Percentiles rank a stretch among this genome's conserved stretches.
Evolutionary conservation across 164 flowering plant genomes (phyloP).

Genomic region (Magnolia changhungtana): DNA sequence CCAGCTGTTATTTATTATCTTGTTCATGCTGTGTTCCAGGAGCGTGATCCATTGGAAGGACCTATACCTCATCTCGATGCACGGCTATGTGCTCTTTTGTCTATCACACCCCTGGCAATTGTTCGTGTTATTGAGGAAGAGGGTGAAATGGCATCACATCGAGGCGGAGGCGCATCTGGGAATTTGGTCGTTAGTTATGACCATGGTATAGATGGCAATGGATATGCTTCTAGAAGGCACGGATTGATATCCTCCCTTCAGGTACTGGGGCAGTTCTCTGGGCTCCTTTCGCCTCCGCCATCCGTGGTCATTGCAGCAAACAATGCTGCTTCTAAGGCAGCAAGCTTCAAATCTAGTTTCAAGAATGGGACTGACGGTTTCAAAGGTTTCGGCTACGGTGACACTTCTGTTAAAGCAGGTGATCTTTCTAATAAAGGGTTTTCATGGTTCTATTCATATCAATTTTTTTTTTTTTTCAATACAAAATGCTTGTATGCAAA

Average conservation of each 20-base stretch:
- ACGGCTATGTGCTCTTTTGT: constrained; percentile 76
- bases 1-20: constrained; percentile 13
- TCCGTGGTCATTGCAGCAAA: constrained; percentile 56
- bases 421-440: neutral
- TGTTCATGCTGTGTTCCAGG: constrained; percentile 42
- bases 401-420: constrained; percentile 42
- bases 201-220: constrained; percentile 21
- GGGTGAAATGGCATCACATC: constrained; percentile 17
- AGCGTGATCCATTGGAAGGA: constrained; percentile 86
- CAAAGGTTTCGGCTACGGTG: constrained; percentile 24
- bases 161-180: constrained; percentile 14
- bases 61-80: constrained; percentile 91
- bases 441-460: neutral
- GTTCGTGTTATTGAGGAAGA: constrained; percentile 59
- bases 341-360: constrained; percentile 37
- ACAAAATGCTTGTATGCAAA: too few species aligned
- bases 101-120: constrained; percentile 70
- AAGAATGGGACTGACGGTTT: constrained; percentile 35
- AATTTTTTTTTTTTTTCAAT: too few species aligned
- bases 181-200: constrained; percentile 16
- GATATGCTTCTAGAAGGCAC: constrained; percentile 24
- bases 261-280: constrained; percentile 63
- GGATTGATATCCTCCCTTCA: constrained; percentile 70
- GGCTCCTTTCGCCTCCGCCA: constrained; percentile 65
- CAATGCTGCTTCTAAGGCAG: constrained; percentile 78